These are phyloP conservation scores for Populus davidiana DNA, from an alignment of 345 rosid species.

Conservation along the genomic window DNA sequence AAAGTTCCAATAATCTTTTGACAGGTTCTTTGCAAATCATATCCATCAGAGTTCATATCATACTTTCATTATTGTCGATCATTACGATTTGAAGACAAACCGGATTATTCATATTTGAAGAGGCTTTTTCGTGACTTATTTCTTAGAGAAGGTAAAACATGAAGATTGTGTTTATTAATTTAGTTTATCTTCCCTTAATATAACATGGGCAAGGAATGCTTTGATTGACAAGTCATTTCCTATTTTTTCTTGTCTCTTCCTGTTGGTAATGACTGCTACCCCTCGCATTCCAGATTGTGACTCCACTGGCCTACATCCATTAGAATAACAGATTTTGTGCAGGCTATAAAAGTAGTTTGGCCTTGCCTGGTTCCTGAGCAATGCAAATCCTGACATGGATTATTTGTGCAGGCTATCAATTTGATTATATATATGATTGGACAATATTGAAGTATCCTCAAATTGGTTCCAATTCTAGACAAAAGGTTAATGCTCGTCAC, in stretches of 20 bases:
- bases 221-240: neutral
- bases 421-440: constrained; percentile 27
- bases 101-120: constrained; percentile 30
- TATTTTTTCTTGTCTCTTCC: neutral
- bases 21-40: constrained; percentile 30
- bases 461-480: constrained; percentile 25
- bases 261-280: neutral
- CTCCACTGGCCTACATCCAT: neutral
- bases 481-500: constrained; percentile 13
- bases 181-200: neutral
- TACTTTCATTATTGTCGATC: constrained; percentile 32
- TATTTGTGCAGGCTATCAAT: constrained; percentile 21
- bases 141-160: constrained; percentile 23
- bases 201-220: neutral
- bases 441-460: constrained; percentile 29
- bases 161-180: neutral
- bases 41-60: constrained; percentile 30
- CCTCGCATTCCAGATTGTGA: neutral
- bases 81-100: constrained; percentile 30
- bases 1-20: neutral
- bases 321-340: neutral
- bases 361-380: neutral
- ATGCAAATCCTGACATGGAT: neutral
- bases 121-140: constrained; percentile 31
- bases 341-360: constrained; percentile 2